A percentile compares a stretch with the other conserved stretches of the same genome.
These are phyloP conservation scores for Rheum nobile DNA, from an alignment of 148 eudicot species.

Conservation along the genomic window DNA sequence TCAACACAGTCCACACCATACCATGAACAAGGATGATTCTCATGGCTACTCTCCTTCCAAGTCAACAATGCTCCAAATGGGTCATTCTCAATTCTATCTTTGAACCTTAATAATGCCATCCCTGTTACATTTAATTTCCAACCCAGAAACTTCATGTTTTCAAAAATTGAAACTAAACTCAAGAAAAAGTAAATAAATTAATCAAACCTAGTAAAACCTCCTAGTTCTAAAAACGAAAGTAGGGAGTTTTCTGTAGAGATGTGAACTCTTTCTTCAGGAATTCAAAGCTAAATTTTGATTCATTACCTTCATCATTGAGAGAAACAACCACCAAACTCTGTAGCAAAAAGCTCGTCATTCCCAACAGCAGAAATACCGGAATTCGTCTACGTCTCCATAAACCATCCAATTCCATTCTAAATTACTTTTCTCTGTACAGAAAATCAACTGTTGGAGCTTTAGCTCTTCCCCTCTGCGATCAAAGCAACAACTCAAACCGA, in stretches of 20 bases:
- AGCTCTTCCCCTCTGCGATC: background rate
- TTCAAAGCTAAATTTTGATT: background rate
- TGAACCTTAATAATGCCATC: slow-evolving; percentile 48
- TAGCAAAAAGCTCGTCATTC: background rate
- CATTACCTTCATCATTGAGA: slow-evolving; percentile 1
- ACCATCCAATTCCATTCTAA: background rate
- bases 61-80: slow-evolving; percentile 55
- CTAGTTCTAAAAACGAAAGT: background rate
- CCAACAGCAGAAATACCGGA: background rate
- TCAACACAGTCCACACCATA: slow-evolving; percentile 51
- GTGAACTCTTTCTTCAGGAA: background rate
- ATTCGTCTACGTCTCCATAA: background rate
- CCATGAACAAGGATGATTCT: slow-evolving; percentile 61
- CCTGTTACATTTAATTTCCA: slow-evolving; percentile 28
- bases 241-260: background rate
- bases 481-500: background rate
- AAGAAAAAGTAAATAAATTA: too few species aligned
- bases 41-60: slow-evolving; percentile 50
- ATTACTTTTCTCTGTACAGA: background rate
- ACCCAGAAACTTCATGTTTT: background rate
- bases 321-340: background rate
- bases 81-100: slow-evolving; percentile 52
- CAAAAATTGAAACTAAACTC: background rate
- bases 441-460: background rate
- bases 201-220: background rate